Base-by-base conservation (phyloP, 2,329 filamentous ascomycete species). In the Ceratocystis albifundus region DNA sequence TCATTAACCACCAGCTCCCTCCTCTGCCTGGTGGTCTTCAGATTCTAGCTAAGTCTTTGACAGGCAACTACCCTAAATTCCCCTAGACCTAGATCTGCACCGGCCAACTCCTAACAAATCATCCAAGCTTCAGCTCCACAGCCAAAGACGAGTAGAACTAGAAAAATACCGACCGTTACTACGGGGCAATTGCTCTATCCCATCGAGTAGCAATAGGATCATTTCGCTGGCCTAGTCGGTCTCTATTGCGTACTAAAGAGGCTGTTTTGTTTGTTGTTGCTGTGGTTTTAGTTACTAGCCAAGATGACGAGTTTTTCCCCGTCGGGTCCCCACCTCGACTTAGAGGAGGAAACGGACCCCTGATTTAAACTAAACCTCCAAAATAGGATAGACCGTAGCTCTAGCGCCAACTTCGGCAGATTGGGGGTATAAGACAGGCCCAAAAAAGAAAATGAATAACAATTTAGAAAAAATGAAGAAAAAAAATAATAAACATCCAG, bases 311-410 rank as follows among this genome's bases (percentile, higher is more conserved):
- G 22, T 25, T 53, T 28, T 41, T 41, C 4, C 12, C 22, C 48
- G 22, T 36, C 30, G 30, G 55, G 36, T 15, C 15, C 30, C 55
- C 28, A 59, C 55, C n/a, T 36, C 6, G 8, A 36, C n/a, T 20
- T 22, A 17, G n/a, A 59, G 17, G 12, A 30, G 6, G 28, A 30
- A 59, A 25, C 10, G 36, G 36, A 25, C 28, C 55, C 55, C 55
- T 59, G 55, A 59, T 36, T 30, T 59, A 59, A 59, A 59, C 55
- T 36, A 57, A 57, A 30, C 17, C 25, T 57, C 53, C 53, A 32
- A 57, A 22, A 57, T 57, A 36, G 28, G 30, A 36, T 12, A 25
- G 30, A 59, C 15, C 48, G 48, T 25, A 53, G 17, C 48, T 53
- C 12, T 53, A 25, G 48, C 48, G 10, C 25, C 15, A 53, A 22